A percentile compares a stretch with the other conserved stretches of the same genome.
Evolutionary conservation across 441 rosid genomes (phyloP).

Genomic region (Kokia cookei): DNA sequence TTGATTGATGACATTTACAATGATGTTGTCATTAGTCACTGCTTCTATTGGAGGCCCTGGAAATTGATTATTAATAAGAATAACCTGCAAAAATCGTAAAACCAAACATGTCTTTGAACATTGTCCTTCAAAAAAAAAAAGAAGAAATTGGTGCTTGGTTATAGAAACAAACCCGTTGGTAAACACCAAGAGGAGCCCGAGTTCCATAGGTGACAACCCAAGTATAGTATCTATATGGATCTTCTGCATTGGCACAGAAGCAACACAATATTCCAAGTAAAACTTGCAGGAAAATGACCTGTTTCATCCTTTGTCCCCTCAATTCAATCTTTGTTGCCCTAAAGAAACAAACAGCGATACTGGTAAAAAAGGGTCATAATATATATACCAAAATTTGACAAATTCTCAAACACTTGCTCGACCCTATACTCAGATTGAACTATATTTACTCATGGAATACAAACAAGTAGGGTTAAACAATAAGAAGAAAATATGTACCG

Average conservation of each 20-base stretch:
- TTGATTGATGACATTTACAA: constrained; percentile 55
- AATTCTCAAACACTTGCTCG: not conserved
- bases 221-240: constrained; percentile 31
- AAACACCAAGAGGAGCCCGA: constrained; percentile 32
- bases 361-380: not conserved
- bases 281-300: constrained; percentile 15
- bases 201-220: constrained; percentile 49
- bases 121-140: not conserved
- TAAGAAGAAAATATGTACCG: not conserved
- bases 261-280: constrained; percentile 27
- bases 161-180: constrained; percentile 32
- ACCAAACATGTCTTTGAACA: not conserved
- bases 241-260: constrained; percentile 37
- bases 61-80: constrained; percentile 70
- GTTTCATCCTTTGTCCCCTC: constrained; percentile 15
- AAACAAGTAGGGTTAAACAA: not conserved
- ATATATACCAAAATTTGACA: not conserved
- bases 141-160: not conserved
- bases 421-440: not conserved
- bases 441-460: not conserved
- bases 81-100: constrained; percentile 34
- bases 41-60: constrained; percentile 78
- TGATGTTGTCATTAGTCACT: constrained; percentile 65
- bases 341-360: not conserved
- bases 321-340: not conserved